Evolutionary conservation across 305 asterid genomes (phyloP).

Genomic region (Fraxinus paxiana): DNA sequence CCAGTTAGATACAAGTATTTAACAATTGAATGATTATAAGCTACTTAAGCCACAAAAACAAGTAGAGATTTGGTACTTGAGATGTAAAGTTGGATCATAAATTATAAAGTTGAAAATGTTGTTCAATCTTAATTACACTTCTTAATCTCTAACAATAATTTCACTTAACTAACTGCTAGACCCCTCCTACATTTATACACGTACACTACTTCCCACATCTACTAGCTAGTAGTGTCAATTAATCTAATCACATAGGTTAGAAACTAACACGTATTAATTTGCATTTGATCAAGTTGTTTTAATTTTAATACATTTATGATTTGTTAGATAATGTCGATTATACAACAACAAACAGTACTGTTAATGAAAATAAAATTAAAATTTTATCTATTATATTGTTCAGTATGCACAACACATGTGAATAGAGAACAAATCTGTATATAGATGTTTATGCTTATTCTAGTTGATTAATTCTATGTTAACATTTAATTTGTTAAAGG

Average conservation of each 20-base stretch:
- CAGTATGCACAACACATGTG: neutral
- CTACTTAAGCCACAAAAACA: neutral
- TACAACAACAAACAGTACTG: neutral
- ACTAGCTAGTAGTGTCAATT: neutral
- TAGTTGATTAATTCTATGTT: neutral
- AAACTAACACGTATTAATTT: neutral
- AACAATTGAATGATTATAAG: neutral
- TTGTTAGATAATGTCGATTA: neutral
- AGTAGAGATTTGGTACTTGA: constrained; percentile 7
- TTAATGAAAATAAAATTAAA: too few relatives aligned
- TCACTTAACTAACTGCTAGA: constrained; percentile 15
- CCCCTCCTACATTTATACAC: constrained; percentile 17
- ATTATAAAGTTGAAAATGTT: constrained; percentile 15
- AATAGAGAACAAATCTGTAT: too few relatives aligned
- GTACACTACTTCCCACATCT: constrained; percentile 15
- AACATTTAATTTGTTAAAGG: neutral
- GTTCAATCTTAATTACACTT: constrained; percentile 21
- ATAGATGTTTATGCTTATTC: neutral
- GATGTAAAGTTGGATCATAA: constrained; percentile 2
- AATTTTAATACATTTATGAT: too few relatives aligned
- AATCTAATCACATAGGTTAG: neutral
- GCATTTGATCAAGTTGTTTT: neutral
- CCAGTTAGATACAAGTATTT: neutral
- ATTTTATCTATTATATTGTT: too few relatives aligned
- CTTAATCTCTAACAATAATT: constrained; percentile 23